Conservation (phyloP, 2,329 filamentous ascomycete species). For the Sordariomycetes sp. region DNA sequence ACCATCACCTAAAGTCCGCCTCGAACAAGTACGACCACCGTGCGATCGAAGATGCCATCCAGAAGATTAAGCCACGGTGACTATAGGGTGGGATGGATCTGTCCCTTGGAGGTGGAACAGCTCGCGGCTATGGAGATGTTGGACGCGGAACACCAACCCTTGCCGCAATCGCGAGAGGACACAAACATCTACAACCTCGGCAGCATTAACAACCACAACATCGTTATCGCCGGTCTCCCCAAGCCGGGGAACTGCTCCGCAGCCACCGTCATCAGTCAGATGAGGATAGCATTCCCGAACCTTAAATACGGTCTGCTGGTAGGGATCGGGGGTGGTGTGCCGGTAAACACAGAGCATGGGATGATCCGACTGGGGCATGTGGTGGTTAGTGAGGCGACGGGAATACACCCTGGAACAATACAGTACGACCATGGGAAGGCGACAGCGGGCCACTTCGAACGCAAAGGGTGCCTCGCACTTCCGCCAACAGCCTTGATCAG, state of each 20-base stretch:
- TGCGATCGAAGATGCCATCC: too few species aligned
- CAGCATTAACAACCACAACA: constrained; percentile 17
- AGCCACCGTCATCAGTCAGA: constrained; percentile 18
- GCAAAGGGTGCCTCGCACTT: constrained; percentile 6
- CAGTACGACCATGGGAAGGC: constrained; percentile 12
- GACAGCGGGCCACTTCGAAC: constrained; percentile 8
- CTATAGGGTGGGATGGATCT: constrained; percentile 19
- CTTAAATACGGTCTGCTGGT: constrained; percentile 11
- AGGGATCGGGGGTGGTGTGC: constrained; percentile 13
- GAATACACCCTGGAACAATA: constrained; percentile 8
- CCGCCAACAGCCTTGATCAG: constrained; percentile 8
- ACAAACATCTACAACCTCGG: constrained; percentile 17
- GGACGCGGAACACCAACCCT: constrained; percentile 11
- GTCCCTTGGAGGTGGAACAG: constrained; percentile 14
- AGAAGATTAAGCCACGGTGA: too few species aligned
- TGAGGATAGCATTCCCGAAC: constrained; percentile 22
- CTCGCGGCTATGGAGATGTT: constrained; percentile 15
- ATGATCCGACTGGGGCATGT: constrained; percentile 13
- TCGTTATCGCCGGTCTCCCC: constrained; percentile 20
- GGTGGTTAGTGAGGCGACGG: constrained; percentile 10
- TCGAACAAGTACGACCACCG: too few species aligned
- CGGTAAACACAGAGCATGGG: constrained; percentile 8
- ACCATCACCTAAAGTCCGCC: too few species aligned
- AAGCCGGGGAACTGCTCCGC: constrained; percentile 19
- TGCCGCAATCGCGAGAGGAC: constrained; percentile 5